phyloP scores from a whole-genome alignment of 352 stramenopile genomes.

The Globisporangium acanthophoron region DNA sequence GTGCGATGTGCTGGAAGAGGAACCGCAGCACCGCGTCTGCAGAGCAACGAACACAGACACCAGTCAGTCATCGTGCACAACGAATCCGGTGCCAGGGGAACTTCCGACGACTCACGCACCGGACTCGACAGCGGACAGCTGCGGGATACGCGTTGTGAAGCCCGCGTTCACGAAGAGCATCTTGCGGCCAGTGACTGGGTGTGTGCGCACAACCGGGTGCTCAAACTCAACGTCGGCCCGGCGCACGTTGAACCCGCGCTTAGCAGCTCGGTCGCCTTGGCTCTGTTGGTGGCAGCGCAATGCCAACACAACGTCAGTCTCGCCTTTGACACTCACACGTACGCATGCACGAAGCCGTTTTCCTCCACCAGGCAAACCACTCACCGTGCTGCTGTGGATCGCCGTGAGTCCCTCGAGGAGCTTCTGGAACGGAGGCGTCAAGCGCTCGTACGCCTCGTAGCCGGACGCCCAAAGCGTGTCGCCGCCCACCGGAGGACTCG shows the following conservation, averaged over 20 bases:
- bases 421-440: slow-evolving; percentile 29
- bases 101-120: too few species aligned
- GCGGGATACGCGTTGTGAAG: slow-evolving; percentile 32
- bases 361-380: too few species aligned
- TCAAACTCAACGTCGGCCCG: slow-evolving; percentile 28
- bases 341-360: too few species aligned
- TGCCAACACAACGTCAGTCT: background rate
- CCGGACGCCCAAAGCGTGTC: slow-evolving; percentile 37
- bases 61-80: too few species aligned
- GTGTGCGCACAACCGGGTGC: slow-evolving; percentile 35
- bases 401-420: slow-evolving; percentile 33
- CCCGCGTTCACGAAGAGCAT: slow-evolving; percentile 30
- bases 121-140: slow-evolving; percentile 33
- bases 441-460: slow-evolving; percentile 40
- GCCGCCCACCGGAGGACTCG: slow-evolving; percentile 24
- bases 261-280: slow-evolving; percentile 24
- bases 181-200: slow-evolving; percentile 31
- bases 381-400: slow-evolving; percentile 35
- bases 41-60: background rate
- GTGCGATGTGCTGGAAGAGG: slow-evolving; percentile 20
- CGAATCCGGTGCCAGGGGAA: too few species aligned
- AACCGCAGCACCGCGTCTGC: slow-evolving; percentile 8
- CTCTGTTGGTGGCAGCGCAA: background rate
- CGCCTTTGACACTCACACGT: too few species aligned
- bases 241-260: slow-evolving; percentile 20